Conservation (phyloP, 169 alveolate species). For the Toxoplasma gondii region DNA sequence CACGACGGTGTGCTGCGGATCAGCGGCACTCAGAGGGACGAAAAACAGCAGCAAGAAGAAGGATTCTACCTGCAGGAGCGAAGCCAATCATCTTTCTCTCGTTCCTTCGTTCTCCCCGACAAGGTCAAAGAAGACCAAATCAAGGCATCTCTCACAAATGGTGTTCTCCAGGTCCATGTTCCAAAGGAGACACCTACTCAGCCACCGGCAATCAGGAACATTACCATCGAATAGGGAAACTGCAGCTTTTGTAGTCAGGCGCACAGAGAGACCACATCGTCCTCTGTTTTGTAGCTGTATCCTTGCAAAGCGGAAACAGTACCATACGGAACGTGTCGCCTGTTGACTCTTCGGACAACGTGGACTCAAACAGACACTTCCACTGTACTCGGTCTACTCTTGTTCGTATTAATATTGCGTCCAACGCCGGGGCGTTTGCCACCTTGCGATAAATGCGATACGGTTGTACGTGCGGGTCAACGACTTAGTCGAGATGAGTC, state of each 20-base stretch:
- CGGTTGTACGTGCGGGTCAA: too few relatives aligned
- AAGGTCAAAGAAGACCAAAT: constrained; percentile 41
- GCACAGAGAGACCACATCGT: too few relatives aligned
- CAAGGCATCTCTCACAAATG: constrained; percentile 46
- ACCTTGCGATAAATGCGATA: too few relatives aligned
- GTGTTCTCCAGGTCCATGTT: constrained; percentile 65
- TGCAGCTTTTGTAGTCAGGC: neutral
- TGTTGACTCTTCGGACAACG: too few relatives aligned
- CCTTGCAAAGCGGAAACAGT: too few relatives aligned
- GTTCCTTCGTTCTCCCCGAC: constrained; percentile 49
- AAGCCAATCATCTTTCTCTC: constrained; percentile 34
- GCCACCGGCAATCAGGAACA: neutral
- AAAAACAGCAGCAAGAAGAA: neutral
- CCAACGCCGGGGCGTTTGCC: too few relatives aligned
- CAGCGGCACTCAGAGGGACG: constrained; percentile 32
- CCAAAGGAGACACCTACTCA: constrained; percentile 7
- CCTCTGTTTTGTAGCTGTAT: too few relatives aligned
- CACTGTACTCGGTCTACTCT: too few relatives aligned
- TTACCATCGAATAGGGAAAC: constrained; percentile 3
- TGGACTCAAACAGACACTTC: too few relatives aligned
- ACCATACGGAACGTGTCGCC: too few relatives aligned
- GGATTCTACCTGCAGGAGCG: constrained; percentile 54
- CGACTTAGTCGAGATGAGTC: too few relatives aligned
- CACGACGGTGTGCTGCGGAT: constrained; percentile 45
- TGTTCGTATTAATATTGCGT: too few relatives aligned